Evolutionary conservation across 441 rosid species (phyloP).

Genomic region (Populus hybrid): DNA sequence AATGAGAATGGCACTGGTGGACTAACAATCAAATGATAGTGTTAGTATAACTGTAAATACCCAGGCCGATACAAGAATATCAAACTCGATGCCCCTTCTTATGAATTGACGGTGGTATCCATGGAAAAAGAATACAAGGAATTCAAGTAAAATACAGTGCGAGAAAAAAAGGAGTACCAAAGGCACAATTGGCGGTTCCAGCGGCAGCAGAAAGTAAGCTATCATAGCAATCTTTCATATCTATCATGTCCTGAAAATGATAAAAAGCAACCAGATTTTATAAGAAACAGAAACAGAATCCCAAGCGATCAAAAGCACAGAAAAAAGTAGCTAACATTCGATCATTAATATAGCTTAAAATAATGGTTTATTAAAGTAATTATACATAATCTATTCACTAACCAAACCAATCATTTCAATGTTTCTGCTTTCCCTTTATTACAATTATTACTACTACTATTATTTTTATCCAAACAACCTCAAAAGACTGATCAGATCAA

Average conservation of each 20-base stretch:
- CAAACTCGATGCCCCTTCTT: not conserved
- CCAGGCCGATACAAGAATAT: not conserved
- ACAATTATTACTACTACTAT: not conserved
- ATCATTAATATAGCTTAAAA: not conserved
- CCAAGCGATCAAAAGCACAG: not conserved
- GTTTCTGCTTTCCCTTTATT: not conserved
- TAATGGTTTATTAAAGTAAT: not conserved
- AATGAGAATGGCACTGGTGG: not conserved
- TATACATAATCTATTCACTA: not conserved
- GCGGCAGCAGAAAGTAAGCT: slow-evolving; percentile 96
- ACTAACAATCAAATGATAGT: too few species aligned
- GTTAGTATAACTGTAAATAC: not conserved
- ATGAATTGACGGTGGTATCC: not conserved
- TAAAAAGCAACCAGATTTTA: not conserved
- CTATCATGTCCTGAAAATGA: slow-evolving; percentile 67
- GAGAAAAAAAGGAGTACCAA: slow-evolving; percentile 39
- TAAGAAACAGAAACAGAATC: not conserved
- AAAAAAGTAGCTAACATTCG: not conserved
- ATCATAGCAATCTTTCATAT: slow-evolving; percentile 90
- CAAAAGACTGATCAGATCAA: not conserved
- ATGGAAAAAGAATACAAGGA: not conserved
- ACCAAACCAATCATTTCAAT: not conserved
- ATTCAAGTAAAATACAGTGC: not conserved
- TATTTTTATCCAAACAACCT: not conserved
- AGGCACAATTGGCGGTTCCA: slow-evolving; percentile 89